phyloP scores from a whole-genome alignment of 2,329 filamentous ascomycete genomes.

The Phialophora tarda region DNA sequence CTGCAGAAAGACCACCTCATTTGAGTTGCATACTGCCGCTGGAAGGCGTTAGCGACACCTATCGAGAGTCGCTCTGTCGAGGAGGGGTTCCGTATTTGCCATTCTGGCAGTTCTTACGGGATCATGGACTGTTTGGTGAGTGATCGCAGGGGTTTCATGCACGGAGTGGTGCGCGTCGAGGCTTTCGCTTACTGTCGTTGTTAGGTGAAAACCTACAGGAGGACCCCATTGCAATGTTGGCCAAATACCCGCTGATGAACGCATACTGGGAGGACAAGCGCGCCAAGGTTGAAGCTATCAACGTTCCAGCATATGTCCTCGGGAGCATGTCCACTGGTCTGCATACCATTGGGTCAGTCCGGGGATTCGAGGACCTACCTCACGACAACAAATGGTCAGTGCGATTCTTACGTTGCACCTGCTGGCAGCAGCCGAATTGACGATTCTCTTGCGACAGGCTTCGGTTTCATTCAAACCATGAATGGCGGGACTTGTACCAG shows the following conservation, averaged over 20 bases:
- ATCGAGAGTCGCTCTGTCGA: conserved; percentile 45
- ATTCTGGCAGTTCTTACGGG: conserved; percentile 20
- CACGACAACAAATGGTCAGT: conserved; percentile 51
- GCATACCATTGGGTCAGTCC: conserved; percentile 47
- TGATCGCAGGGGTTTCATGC: neutral
- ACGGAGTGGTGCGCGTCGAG: neutral
- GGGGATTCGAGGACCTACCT: conserved; percentile 49
- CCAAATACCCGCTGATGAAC: conserved; percentile 41
- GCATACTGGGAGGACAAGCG: conserved; percentile 40
- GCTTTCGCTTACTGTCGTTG: neutral
- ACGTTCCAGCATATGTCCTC: conserved; percentile 47
- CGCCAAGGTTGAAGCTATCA: conserved; percentile 40
- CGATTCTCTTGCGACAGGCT: conserved; percentile 37
- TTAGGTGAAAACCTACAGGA: conserved; percentile 21
- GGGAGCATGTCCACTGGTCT: conserved; percentile 45
- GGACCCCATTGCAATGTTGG: conserved; percentile 25
- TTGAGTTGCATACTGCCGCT: conserved; percentile 54
- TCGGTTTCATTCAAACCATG: conserved; percentile 48
- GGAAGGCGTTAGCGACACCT: conserved; percentile 53
- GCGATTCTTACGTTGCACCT: neutral
- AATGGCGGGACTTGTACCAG: conserved; percentile 55
- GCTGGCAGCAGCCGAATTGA: neutral
- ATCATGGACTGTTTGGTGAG: conserved; percentile 21
- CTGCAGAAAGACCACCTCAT: conserved; percentile 49
- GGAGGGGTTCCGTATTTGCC: conserved; percentile 38